Base-by-base conservation (phyloP, 2,329 filamentous ascomycete genomes). In the Didymella pomorum region DNA sequence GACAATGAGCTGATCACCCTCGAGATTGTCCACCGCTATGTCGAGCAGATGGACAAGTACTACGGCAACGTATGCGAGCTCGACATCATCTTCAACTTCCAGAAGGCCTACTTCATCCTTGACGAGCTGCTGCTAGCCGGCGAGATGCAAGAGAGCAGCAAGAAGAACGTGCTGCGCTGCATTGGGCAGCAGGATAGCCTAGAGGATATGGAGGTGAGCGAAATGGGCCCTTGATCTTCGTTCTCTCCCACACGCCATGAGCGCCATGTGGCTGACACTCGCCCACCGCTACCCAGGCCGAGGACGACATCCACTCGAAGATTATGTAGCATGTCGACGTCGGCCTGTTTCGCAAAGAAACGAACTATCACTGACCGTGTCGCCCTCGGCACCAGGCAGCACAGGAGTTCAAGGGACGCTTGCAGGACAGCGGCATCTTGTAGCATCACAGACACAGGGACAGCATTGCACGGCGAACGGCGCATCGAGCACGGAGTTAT, bases 31-130 rank as follows among this genome's bases (percentile, higher is more conserved):
- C 95, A 99, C 79, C 92, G 95, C 80, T 99, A 99, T 78, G 95
- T 99, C 75, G 95, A 99, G 80, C 95, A 99, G 81, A 99, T 99
- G 95, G 95, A 99, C 85, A 99, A 99, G 79, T 99, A 99, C 83
- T 99, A 98, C 79, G 95, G 95, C 79, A 99, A 99, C 79, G 95
- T 99, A 60, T 99, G 95, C 88, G 95, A 99, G 82, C 87, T 99
- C 65, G 93, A 98, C 79, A 97, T 98, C 80, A 99, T 99, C 79
- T 99, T 99, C 86, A 98, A 97, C 78, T 99, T 99, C 79, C 96
- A 97, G 71, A 99, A 99, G 80, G 95, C 95, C 60, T 99, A 99
- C 80, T 99, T 98, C 80, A 99, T 99, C 69, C 87, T 99, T 45
- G 95, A 99, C 77, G 95, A 99, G 81, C 86, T 99, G 62, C 84